phyloP scores from a whole-genome alignment of 495 filamentous ascomycete genomes.

The Eremomyces bilateralis region DNA sequence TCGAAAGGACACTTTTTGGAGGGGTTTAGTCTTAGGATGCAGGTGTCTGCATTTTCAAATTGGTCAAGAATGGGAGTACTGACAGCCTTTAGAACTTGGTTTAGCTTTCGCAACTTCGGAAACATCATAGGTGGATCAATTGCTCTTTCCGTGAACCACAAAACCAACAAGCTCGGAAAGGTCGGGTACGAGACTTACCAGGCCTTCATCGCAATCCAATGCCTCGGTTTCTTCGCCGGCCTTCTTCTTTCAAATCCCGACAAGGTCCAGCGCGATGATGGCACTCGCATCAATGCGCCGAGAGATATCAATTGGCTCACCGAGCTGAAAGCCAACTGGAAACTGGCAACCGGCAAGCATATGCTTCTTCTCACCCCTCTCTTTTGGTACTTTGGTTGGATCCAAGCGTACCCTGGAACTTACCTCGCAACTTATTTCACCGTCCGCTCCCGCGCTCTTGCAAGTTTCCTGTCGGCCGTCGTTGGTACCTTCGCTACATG shows the following conservation, averaged over 20 bases:
- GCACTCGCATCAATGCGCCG: conserved; percentile 26
- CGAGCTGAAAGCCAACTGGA: conserved; percentile 30
- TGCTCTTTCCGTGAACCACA: conserved; percentile 31
- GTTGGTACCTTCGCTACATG: conserved; percentile 35
- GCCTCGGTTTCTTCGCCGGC: conserved; percentile 30
- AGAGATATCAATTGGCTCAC: conserved; percentile 25
- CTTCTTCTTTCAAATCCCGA: conserved; percentile 30
- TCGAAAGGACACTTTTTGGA: no score
- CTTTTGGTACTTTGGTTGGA: conserved; percentile 38
- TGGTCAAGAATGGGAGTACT: no score
- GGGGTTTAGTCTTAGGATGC: no score
- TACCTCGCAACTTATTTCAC: conserved; percentile 36
- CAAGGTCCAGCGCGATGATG: conserved; percentile 34
- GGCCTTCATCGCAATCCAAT: conserved; percentile 39
- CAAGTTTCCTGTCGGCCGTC: conserved; percentile 37
- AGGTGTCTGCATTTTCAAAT: no score
- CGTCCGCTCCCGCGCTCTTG: conserved; percentile 38
- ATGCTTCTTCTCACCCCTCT: conserved; percentile 36
- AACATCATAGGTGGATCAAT: conserved; percentile 35
- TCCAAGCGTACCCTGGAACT: conserved; percentile 41
- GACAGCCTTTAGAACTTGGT: conserved; percentile 39
- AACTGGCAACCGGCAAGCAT: conserved; percentile 27
- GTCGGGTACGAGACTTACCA: conserved; percentile 39
- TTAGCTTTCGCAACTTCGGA: conserved; percentile 35
- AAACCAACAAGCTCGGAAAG: conserved; percentile 29